phyloP scores from a whole-genome alignment of 2,329 filamentous ascomycete species.

The Fusarium nodosum region DNA sequence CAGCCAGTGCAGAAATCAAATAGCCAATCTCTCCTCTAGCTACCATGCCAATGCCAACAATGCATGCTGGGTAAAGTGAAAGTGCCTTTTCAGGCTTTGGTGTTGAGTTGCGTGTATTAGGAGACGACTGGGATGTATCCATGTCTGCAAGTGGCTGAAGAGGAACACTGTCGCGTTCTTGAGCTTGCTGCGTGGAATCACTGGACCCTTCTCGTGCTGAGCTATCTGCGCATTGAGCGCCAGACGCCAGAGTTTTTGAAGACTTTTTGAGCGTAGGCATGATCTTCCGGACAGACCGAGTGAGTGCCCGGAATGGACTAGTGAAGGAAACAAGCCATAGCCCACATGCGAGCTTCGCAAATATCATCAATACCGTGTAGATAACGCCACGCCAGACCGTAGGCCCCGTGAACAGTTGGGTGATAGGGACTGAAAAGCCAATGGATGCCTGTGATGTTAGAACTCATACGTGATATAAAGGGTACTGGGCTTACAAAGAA shows the following conservation, averaged over 20 bases:
- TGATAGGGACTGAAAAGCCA: slow-evolving; percentile 83
- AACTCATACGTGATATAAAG: accelerated
- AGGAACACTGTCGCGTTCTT: neutral
- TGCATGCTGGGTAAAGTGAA: slow-evolving; percentile 75
- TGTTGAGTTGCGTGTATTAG: slow-evolving; percentile 11
- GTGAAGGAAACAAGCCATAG: slow-evolving; percentile 64
- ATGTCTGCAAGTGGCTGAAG: neutral
- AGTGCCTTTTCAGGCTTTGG: slow-evolving; percentile 61
- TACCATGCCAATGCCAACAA: slow-evolving; percentile 78
- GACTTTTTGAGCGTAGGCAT: neutral
- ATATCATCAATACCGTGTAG: slow-evolving; percentile 77
- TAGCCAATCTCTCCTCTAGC: slow-evolving; percentile 86
- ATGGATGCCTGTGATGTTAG: slow-evolving; percentile 65
- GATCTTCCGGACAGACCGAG: slow-evolving; percentile 1
- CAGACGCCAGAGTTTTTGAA: slow-evolving; percentile 14
- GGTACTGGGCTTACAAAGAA: slow-evolving; percentile 71
- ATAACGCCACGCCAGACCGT: slow-evolving; percentile 80
- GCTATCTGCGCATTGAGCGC: slow-evolving; percentile 30
- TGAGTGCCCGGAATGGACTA: slow-evolving; percentile 5
- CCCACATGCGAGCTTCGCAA: slow-evolving; percentile 73
- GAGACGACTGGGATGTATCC: neutral
- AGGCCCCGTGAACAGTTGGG: slow-evolving; percentile 72
- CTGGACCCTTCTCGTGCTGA: neutral
- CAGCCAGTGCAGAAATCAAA: slow-evolving; percentile 77
- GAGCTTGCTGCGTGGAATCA: neutral